phyloP scores from a whole-genome alignment of 225 moss, liverwort and hornwort genomes.

The Thuidium tamariscinum region DNA sequence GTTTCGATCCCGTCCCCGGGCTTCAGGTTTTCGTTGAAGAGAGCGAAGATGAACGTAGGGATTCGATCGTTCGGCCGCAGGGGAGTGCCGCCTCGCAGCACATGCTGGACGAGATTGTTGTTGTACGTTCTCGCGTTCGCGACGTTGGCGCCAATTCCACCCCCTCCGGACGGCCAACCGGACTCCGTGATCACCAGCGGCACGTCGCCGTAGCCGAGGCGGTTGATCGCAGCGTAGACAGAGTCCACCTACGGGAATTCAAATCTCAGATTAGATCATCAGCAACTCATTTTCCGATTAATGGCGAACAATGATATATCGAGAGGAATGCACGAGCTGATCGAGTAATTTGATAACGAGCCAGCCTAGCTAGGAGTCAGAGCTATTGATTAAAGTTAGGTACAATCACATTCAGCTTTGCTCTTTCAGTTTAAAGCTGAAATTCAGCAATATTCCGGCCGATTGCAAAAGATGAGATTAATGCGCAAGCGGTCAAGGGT shows the following conservation, averaged over 20 bases:
- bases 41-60: background rate
- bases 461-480: too few species aligned
- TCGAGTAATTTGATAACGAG: too few species aligned
- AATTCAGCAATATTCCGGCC: too few species aligned
- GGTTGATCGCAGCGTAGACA: background rate
- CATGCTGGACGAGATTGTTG: background rate
- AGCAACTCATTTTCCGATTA: too few species aligned
- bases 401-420: too few species aligned
- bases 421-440: too few species aligned
- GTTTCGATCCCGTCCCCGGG: conserved; percentile 21
- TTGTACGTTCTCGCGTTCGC: conserved; percentile 36
- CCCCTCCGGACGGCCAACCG: conserved; percentile 52
- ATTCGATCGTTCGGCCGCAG: conserved; percentile 5
- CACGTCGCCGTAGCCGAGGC: background rate
- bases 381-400: too few species aligned
- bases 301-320: too few species aligned
- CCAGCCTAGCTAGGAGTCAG: too few species aligned
- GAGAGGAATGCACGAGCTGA: too few species aligned
- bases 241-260: conserved; percentile 8
- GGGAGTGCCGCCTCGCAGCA: conserved; percentile 39
- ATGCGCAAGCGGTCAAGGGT: too few species aligned
- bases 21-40: background rate
- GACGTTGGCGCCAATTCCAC: background rate
- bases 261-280: background rate
- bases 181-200: conserved; percentile 8